Base-by-base conservation (phyloP, 495 filamentous ascomycete species). In the Hypoxylon lienhwacheense region DNA sequence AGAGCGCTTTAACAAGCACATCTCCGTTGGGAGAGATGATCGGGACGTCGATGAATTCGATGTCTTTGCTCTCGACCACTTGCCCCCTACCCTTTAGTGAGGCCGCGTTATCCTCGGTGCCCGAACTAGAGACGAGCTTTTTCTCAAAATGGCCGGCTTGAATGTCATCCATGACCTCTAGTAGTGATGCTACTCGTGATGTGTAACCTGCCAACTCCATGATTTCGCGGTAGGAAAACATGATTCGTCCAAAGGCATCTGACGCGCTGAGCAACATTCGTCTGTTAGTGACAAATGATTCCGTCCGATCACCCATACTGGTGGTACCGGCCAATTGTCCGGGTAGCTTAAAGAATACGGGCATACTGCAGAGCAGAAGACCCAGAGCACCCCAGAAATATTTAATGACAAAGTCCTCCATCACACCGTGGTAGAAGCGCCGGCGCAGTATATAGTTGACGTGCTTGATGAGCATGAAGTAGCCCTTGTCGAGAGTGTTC, bases 371-470 rank as follows among this genome's bases (percentile, higher is more conserved):
- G n/a, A 98, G 84, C 55, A 95, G 71, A 61, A 97, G 79, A 4
- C 93, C 93, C 36, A 98, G 60, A 3, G 93, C 93, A 43, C 95
- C 95, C 93, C 93, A 98, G 75, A 96, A 93, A 65, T 98, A 98
- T 72, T 98, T 98, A 63, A 97, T 92, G 10, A 97, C 88, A 72
- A 96, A 98, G 67, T 98, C 93, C 66, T 98, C 95, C 93, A 97
- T 97, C 55, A 98, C 85, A 8, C 90, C 91, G 64, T 98, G 90
- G 66, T 96, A 97, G 59, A 98, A 85, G 20, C 93, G 80, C 49
- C 89, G 75, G 25, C 91, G 79, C 31, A 98, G 72, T 59, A 97
- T 95, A 63, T 93, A 90, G 66, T 98, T 98, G 65, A 97, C 91
- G 72, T 97, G 95, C 69, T 96, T 97, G 70, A 98, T 98, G 5